Base-by-base conservation (phyloP, 78 protist species). In the Polysphondylium violaceum region DNA sequence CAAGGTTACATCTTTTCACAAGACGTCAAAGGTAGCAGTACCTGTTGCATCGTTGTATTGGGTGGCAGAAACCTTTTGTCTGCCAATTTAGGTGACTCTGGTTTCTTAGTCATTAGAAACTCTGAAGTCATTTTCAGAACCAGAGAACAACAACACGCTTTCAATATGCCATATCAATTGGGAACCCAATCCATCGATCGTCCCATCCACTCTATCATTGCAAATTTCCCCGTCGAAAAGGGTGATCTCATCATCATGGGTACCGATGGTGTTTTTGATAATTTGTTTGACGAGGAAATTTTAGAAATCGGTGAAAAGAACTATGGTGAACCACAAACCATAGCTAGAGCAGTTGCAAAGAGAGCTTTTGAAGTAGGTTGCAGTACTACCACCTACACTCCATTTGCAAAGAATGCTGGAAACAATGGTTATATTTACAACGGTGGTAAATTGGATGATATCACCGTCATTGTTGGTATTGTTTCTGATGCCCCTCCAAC, bases 241-340 rank as follows among this genome's bases (percentile, higher is more conserved):
- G 93, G 87, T 38, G 96, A 96, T 51, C 19, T 91, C 12, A 53
- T 96, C 19, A 78, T 96, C 1, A 43, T 93, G 50, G 95, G 94
- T 29, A 89, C 97, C 27, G 97, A 96, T 40, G 97, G 97, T 35
- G 69, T 96, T 29, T 87, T 89, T 50, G 97, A 96, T 81, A 96
- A 96, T 41, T 44, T 96, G 23, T 94, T 69, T 50, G 94, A 88
- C 71, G 83, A 76, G 2, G 96, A 94, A 33, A 87, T 93, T 38
- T 41, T 86, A 2, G 76, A 68, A 33, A 67, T 69, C 38, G 64
- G 72, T 29, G 40, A 38, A 19, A 87, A 74, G 27, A 8, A 50
- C 35, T 29, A 36, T 43, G 38, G 35, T 2, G 93, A 87, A 1
- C 76, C 93, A 43, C 86, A 87, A 56, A 68, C 8, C 9, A 69